Conservation (phyloP, 768 basidiomycete species). For the Cystofilobasidium bisporidii region DNA sequence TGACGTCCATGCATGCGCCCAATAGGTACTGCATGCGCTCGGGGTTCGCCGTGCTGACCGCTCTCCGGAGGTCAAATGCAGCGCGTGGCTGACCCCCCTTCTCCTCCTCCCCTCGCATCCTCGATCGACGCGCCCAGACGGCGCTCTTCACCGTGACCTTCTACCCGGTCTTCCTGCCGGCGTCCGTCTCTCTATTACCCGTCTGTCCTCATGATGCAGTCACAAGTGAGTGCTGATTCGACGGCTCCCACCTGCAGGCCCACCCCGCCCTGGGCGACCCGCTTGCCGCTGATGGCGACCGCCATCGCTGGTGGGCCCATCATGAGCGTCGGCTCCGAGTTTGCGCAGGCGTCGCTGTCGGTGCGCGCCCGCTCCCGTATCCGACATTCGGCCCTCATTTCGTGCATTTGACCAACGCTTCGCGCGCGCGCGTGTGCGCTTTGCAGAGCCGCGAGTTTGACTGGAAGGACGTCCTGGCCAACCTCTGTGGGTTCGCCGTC, state of each 20-base stretch:
- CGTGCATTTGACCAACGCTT: too few relatives aligned
- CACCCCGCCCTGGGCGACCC: neutral
- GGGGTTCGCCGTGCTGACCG: neutral
- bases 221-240: too few relatives aligned
- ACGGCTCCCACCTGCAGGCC: neutral
- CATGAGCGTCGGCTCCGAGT: constrained; percentile 5
- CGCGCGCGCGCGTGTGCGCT: neutral
- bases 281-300: neutral
- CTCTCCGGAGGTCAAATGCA: neutral
- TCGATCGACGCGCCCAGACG: neutral
- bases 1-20: too few relatives aligned
- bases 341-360: neutral
- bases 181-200: neutral
- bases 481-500: neutral
- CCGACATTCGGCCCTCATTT: neutral
- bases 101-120: neutral
- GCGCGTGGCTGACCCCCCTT: neutral
- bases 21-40: neutral
- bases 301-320: neutral
- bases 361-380: neutral
- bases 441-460: neutral
- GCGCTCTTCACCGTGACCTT: neutral
- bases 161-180: neutral
- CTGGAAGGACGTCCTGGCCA: neutral
- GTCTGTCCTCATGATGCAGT: too few relatives aligned